Conservation (phyloP, 1,284 basidiomycete genomes). For the Tylopilus sp. region DNA sequence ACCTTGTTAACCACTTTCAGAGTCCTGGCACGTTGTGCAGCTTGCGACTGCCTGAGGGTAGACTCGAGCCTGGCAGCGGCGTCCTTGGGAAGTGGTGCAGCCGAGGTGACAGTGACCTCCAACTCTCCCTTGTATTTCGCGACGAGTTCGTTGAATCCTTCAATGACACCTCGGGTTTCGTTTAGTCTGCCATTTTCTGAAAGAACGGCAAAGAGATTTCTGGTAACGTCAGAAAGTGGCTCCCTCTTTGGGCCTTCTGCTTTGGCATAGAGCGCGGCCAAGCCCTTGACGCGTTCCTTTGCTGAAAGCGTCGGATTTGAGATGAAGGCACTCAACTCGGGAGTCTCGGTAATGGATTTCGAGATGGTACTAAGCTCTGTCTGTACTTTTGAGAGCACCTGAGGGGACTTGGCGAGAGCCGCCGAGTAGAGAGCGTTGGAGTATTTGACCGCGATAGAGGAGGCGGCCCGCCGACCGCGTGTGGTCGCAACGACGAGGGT, state of each 20-base stretch:
- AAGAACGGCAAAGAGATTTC: constrained; percentile 89
- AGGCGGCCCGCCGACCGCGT: constrained; percentile 59
- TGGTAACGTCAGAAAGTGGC: constrained; percentile 78
- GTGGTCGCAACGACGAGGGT: constrained; percentile 41
- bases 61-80: constrained; percentile 74
- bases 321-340: constrained; percentile 70
- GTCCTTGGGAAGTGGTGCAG: constrained; percentile 73
- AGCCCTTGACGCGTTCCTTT: constrained; percentile 69
- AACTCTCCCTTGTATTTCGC: constrained; percentile 91
- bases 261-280: constrained; percentile 64
- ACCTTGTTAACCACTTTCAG: constrained; percentile 89
- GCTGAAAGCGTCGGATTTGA: constrained; percentile 86
- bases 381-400: constrained; percentile 78
- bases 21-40: constrained; percentile 80
- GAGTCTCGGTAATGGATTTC: constrained; percentile 59
- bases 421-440: constrained; percentile 93
- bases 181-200: constrained; percentile 91
- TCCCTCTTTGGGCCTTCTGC: constrained; percentile 67
- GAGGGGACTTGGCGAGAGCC: constrained; percentile 81
- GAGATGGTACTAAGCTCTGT: constrained; percentile 74
- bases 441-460: constrained; percentile 83
- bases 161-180: constrained; percentile 84
- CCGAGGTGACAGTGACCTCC: constrained; percentile 89
- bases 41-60: constrained; percentile 78
- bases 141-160: constrained; percentile 89